Evolutionary conservation across 495 filamentous ascomycete genomes (phyloP).

Genomic region (Sordaria brevicollis): DNA sequence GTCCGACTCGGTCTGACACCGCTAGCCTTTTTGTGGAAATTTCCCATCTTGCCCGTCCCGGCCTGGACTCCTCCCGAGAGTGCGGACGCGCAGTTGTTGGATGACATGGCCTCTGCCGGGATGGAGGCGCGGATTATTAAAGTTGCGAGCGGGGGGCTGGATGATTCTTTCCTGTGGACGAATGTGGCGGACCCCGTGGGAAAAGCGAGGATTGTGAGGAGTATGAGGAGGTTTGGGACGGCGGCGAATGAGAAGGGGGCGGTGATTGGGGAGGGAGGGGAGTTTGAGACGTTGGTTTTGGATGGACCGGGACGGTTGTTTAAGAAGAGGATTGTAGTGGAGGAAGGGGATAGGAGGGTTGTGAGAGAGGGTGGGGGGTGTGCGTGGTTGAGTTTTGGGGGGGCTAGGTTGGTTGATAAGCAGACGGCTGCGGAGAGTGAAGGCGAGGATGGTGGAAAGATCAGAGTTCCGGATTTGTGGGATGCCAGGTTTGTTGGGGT

Average conservation of each 20-base stretch:
- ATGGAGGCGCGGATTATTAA: constrained; percentile 87
- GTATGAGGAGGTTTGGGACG: constrained; percentile 59
- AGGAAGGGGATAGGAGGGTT: constrained; percentile 39
- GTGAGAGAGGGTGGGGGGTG: constrained; percentile 61
- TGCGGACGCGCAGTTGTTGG: constrained; percentile 46
- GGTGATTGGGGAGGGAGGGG: constrained; percentile 83
- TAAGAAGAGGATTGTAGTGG: constrained; percentile 58
- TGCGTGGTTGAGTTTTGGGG: constrained; percentile 23
- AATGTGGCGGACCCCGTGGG: constrained; percentile 52
- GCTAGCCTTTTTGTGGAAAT: constrained; percentile 86
- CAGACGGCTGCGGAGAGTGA: neutral
- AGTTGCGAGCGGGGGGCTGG: constrained; percentile 82
- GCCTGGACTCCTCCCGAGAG: constrained; percentile 19
- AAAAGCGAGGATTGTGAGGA: constrained; percentile 44
- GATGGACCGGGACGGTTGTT: constrained; percentile 67
- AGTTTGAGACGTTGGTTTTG: constrained; percentile 89
- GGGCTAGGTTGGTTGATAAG: neutral
- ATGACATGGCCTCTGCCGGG: constrained; percentile 68
- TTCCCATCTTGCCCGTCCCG: constrained; percentile 51
- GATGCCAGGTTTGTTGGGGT: constrained; percentile 34
- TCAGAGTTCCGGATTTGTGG: constrained; percentile 38
- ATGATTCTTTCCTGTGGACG: constrained; percentile 71
- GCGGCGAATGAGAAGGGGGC: constrained; percentile 50
- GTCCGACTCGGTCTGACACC: constrained; percentile 64
- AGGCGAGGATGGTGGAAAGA: constrained; percentile 3